Evolutionary conservation across 805 yeast species (phyloP).

Genomic region (Metschnikowia hibisci): DNA sequence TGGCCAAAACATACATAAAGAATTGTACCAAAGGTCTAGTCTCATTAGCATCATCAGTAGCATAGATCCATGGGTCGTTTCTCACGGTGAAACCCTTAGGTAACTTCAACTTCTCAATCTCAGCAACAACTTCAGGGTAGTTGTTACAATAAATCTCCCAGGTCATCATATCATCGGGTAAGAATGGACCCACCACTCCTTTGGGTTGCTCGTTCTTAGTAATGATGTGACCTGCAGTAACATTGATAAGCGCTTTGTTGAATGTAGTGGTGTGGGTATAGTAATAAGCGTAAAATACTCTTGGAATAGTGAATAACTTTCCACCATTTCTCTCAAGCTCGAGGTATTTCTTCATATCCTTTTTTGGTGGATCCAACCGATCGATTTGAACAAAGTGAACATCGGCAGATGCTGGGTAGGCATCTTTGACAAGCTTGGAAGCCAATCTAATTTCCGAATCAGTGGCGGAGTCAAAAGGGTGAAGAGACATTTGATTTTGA

Average conservation of each 20-base stretch:
- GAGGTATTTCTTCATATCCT: conserved; percentile 60
- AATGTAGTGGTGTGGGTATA: conserved; percentile 51
- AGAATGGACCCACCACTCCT: conserved; percentile 67
- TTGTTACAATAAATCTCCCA: conserved; percentile 48
- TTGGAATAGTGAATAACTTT: conserved; percentile 56
- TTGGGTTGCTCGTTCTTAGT: conserved; percentile 52
- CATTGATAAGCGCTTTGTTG: conserved; percentile 70
- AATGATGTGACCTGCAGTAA: conserved; percentile 57
- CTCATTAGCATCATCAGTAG: conserved; percentile 65
- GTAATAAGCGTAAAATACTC: conserved; percentile 67
- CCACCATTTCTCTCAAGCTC: conserved; percentile 55
- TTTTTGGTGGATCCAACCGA: conserved; percentile 75
- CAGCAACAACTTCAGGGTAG: conserved; percentile 60
- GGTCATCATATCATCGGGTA: conserved; percentile 58
- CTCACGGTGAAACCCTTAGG: conserved; percentile 54
- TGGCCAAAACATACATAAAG: conserved; percentile 67
- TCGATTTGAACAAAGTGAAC: conserved; percentile 67
- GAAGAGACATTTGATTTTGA: conserved; percentile 21
- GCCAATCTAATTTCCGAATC: conserved; percentile 58
- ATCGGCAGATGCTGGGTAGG: conserved; percentile 46
- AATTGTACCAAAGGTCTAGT: conserved; percentile 63
- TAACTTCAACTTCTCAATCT: conserved; percentile 61
- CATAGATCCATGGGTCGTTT: conserved; percentile 84
- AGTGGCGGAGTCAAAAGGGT: conserved; percentile 58
- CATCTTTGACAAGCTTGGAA: conserved; percentile 57